Evolutionary conservation across 139 green algal species (phyloP).

Genomic region (Chlamydomonas schloesseri): DNA sequence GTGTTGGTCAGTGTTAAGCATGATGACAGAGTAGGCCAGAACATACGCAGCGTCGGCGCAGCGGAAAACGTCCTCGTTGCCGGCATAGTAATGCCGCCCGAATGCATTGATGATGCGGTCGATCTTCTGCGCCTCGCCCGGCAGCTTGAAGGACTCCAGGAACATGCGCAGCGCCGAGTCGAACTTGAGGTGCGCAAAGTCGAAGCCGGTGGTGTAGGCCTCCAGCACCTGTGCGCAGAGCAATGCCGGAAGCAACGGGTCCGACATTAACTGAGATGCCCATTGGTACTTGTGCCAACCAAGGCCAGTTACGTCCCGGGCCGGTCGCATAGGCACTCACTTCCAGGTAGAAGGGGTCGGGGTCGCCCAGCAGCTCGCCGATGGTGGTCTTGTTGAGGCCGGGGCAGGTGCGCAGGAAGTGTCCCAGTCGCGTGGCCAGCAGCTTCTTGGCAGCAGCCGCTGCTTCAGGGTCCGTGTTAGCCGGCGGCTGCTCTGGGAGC

Average conservation of each 20-base stretch:
- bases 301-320: too few species aligned
- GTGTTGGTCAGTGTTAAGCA: slow-evolving; percentile 99
- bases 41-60: slow-evolving; percentile 87
- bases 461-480: not conserved
- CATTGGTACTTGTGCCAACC: too few species aligned
- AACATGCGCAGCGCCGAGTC: slow-evolving; percentile 90
- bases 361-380: slow-evolving; percentile 94
- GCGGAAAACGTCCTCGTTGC: slow-evolving; percentile 58
- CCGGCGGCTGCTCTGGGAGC: slow-evolving; percentile 68
- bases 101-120: slow-evolving; percentile 93
- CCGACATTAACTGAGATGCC: too few species aligned
- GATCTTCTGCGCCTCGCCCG: slow-evolving; percentile 99
- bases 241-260: not conserved
- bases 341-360: slow-evolving; percentile 85
- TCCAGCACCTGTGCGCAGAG: slow-evolving; percentile 85
- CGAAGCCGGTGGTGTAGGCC: slow-evolving; percentile 90
- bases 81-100: slow-evolving; percentile 53
- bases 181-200: slow-evolving; percentile 88
- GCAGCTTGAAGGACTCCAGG: slow-evolving; percentile 85
- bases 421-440: slow-evolving; percentile 71
- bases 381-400: slow-evolving; percentile 90
- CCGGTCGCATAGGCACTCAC: not conserved
- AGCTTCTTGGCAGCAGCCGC: slow-evolving; percentile 29
- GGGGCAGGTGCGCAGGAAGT: slow-evolving; percentile 89
- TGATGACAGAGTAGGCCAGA: slow-evolving; percentile 97